phyloP scores from a whole-genome alignment of 805 yeast species.

The Cyberlindnera subsufficiens region DNA sequence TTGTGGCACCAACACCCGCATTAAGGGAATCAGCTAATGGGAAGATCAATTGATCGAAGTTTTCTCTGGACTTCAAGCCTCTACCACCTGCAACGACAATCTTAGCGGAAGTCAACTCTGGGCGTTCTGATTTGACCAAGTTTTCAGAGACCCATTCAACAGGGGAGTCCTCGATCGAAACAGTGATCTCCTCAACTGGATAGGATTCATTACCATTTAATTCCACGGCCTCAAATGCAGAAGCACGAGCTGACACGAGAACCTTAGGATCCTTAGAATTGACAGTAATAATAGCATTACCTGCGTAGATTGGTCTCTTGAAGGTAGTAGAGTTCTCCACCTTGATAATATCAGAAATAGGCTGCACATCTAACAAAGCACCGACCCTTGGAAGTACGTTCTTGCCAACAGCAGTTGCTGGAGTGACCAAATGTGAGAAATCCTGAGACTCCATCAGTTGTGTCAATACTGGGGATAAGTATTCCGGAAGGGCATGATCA shows the following conservation, averaged over 20 bases:
- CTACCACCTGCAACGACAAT: slow-evolving; percentile 90
- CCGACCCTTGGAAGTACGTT: slow-evolving; percentile 81
- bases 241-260: slow-evolving; percentile 73
- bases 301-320: slow-evolving; percentile 93
- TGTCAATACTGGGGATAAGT: slow-evolving; percentile 62
- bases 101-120: slow-evolving; percentile 82
- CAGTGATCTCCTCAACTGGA: slow-evolving; percentile 43
- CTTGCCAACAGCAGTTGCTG: slow-evolving; percentile 87
- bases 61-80: slow-evolving; percentile 85
- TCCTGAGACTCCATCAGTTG: slow-evolving; percentile 30
- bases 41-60: slow-evolving; percentile 66
- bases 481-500: slow-evolving; percentile 75
- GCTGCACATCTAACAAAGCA: slow-evolving; percentile 81
- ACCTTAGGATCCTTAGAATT: slow-evolving; percentile 59
- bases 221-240: slow-evolving; percentile 60
- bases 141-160: slow-evolving; percentile 73
- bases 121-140: slow-evolving; percentile 74
- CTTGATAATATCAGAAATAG: slow-evolving; percentile 73
- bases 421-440: slow-evolving; percentile 67
- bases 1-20: slow-evolving; percentile 97
- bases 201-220: slow-evolving; percentile 30
- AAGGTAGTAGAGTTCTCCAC: slow-evolving; percentile 67
- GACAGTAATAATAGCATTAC: slow-evolving; percentile 85
- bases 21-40: slow-evolving; percentile 85
- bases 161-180: slow-evolving; percentile 28